Conservation (phyloP, 257 asterid genomes). For the Paulownia fortunei region DNA sequence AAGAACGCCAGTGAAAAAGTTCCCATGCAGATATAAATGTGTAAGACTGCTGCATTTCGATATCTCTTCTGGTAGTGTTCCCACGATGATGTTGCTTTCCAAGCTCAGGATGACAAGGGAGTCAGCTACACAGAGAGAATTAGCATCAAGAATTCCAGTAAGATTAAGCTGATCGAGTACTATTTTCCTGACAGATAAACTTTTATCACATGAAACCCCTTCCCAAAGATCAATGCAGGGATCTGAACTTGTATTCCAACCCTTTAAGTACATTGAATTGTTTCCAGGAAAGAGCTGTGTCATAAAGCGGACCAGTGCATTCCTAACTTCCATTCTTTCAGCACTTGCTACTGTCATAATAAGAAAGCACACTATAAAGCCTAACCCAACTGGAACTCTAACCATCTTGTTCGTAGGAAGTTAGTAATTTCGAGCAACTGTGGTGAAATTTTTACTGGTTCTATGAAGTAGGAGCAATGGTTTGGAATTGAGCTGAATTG, state of each 20-base stretch:
- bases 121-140: slow-evolving; percentile 35
- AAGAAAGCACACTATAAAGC: not conserved
- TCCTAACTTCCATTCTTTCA: slow-evolving; percentile 41
- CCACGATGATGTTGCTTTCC: slow-evolving; percentile 31
- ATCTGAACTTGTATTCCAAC: slow-evolving; percentile 51
- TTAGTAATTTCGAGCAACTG: too few species aligned
- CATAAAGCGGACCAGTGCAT: slow-evolving; percentile 45
- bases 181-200: slow-evolving; percentile 35
- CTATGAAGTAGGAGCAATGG: too few species aligned
- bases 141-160: slow-evolving; percentile 44
- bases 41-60: slow-evolving; percentile 42
- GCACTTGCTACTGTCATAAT: slow-evolving; percentile 27
- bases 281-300: slow-evolving; percentile 39
- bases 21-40: slow-evolving; percentile 35
- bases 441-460: too few species aligned
- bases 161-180: slow-evolving; percentile 41
- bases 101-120: slow-evolving; percentile 43
- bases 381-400: not conserved
- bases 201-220: slow-evolving; percentile 40
- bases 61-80: slow-evolving; percentile 42
- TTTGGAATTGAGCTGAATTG: not conserved
- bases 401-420: not conserved
- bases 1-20: slow-evolving; percentile 37
- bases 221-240: slow-evolving; percentile 45
- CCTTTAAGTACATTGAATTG: slow-evolving; percentile 24